Evolutionary conservation across 192 early-diverging fungal genomes (phyloP).

Genomic region (Blastocladiella britannica): DNA sequence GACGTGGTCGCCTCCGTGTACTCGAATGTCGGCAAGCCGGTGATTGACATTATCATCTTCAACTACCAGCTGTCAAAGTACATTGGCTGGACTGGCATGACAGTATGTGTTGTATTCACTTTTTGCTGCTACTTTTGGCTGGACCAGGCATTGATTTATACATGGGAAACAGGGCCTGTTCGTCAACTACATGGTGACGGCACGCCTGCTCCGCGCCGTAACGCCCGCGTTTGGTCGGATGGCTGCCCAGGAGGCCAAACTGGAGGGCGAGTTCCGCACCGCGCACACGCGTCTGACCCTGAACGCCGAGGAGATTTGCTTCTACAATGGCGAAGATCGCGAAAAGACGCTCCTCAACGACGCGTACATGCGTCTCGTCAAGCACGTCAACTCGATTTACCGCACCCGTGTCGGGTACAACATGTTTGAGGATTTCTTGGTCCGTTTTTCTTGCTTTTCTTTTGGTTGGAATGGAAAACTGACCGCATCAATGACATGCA

Average conservation of each 20-base stretch:
- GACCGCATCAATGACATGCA: no score
- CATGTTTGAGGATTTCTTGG: conserved; percentile 20
- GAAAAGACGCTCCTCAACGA: conserved; percentile 20
- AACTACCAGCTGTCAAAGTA: conserved; percentile 19
- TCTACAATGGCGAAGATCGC: conserved; percentile 21
- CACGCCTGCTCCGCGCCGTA: conserved; percentile 12
- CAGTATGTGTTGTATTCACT: no score
- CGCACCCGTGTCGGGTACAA: conserved; percentile 28
- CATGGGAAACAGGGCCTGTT: no score
- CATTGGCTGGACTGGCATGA: conserved; percentile 17
- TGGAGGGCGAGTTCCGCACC: conserved; percentile 22
- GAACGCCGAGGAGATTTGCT: conserved; percentile 26
- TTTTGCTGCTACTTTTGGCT: no score
- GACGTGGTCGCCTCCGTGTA: conserved; percentile 17
- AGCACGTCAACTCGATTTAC: conserved; percentile 33
- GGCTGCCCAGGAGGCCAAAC: conserved; percentile 21
- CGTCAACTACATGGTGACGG: conserved; percentile 18
- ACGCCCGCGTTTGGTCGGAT: conserved; percentile 24
- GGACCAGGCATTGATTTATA: no score
- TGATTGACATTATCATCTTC: conserved; percentile 24
- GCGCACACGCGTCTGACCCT: conserved; percentile 21
- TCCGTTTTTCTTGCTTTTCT: neutral
- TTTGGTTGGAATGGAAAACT: no score
- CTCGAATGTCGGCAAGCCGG: conserved; percentile 24
- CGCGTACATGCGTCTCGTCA: conserved; percentile 21